These are phyloP conservation scores for Trichosporon asahii DNA, from an alignment of 1,284 basidiomycete genomes.

Conservation along the genomic window DNA sequence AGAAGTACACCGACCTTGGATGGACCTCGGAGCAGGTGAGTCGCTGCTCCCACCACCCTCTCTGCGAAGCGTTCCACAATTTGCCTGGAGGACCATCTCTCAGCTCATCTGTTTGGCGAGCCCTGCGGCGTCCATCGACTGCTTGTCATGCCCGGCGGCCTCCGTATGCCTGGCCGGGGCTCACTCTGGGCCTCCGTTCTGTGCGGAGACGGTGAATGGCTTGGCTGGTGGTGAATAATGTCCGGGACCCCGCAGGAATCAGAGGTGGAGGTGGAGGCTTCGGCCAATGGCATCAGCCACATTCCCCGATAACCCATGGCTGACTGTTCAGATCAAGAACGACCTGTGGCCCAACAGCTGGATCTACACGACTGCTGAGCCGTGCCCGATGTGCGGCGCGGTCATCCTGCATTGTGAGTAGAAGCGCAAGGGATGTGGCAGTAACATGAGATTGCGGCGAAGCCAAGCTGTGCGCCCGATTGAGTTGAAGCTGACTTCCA, in stretches of 20 bases:
- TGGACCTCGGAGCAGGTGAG: conserved; percentile 7
- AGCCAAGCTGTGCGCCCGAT: not conserved
- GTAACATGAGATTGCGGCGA: too few relatives aligned
- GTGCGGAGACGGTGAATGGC: not conserved
- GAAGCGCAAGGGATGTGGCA: too few relatives aligned
- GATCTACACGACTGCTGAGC: conserved; percentile 14
- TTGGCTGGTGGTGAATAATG: not conserved
- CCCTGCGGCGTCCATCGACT: not conserved
- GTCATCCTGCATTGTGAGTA: conserved; percentile 9
- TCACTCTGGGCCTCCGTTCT: not conserved
- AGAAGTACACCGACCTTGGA: conserved; percentile 3
- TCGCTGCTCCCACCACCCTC: not conserved
- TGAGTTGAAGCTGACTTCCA: not conserved
- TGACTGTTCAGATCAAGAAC: not conserved
- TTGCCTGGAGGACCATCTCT: too few relatives aligned
- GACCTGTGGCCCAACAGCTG: conserved; percentile 12
- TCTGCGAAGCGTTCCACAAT: too few relatives aligned
- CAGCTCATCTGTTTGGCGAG: not conserved
- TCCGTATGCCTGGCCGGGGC: not conserved
- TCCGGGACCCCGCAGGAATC: not conserved
- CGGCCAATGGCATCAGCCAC: not conserved
- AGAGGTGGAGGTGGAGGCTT: not conserved
- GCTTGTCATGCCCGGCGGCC: not conserved
- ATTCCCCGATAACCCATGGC: not conserved
- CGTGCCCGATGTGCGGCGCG: conserved; percentile 12